phyloP scores from a whole-genome alignment of 805 yeast species.

The Metschnikowia baotianmanensis region DNA sequence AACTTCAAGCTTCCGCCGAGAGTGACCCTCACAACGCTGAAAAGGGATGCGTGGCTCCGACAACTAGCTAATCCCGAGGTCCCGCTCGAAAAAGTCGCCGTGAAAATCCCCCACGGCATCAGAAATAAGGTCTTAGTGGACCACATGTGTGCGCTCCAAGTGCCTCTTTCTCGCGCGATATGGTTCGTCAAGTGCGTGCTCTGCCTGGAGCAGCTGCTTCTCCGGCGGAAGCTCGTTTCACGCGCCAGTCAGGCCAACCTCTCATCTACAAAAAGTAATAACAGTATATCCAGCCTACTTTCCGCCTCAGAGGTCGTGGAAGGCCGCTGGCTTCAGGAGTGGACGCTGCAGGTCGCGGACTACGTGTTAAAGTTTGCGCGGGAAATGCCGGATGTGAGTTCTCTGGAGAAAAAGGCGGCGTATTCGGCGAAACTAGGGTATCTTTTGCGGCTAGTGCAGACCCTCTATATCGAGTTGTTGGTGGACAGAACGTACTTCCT shows the following conservation, averaged over 20 bases:
- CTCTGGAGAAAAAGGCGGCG: slow-evolving; percentile 29
- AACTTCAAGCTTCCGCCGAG: slow-evolving; percentile 78
- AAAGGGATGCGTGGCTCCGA: slow-evolving; percentile 79
- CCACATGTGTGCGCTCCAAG: slow-evolving; percentile 59
- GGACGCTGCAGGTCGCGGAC: slow-evolving; percentile 82
- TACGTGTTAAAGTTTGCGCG: slow-evolving; percentile 52
- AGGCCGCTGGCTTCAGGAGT: slow-evolving; percentile 71
- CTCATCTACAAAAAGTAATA: too few species aligned
- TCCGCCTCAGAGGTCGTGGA: slow-evolving; percentile 37
- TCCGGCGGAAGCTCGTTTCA: slow-evolving; percentile 30
- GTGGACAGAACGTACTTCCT: slow-evolving; percentile 62
- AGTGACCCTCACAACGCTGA: slow-evolving; percentile 85
- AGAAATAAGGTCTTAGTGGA: slow-evolving; percentile 72
- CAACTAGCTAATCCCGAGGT: slow-evolving; percentile 69
- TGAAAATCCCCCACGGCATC: slow-evolving; percentile 89
- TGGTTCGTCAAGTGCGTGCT: slow-evolving; percentile 92
- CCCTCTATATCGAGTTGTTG: slow-evolving; percentile 66
- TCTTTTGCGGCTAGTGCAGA: slow-evolving; percentile 55
- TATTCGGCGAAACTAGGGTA: slow-evolving; percentile 59
- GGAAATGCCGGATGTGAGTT: slow-evolving; percentile 29
- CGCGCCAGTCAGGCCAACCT: slow-evolving; percentile 13
- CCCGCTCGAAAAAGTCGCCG: slow-evolving; percentile 65
- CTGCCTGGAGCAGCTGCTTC: slow-evolving; percentile 48
- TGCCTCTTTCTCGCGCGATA: slow-evolving; percentile 79
- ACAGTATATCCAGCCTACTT: slow-evolving; percentile 7